Percentiles rank a stretch among this genome's conserved stretches.
Conservation (phyloP, 768 basidiomycete genomes). For the Tricholoma bakamatsutake region DNA sequence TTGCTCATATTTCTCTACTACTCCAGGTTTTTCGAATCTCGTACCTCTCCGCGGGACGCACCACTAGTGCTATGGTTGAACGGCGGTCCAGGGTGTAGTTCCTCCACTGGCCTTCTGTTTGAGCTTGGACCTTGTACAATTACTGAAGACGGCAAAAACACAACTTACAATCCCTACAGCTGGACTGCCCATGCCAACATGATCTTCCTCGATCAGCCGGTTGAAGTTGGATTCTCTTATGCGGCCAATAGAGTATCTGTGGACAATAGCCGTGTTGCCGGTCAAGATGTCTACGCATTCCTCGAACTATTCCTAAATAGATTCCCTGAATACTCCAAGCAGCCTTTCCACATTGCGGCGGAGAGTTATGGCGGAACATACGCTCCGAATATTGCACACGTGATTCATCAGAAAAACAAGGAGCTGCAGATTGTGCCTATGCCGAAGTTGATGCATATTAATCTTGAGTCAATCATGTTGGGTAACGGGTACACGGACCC, state of each 20-base stretch:
- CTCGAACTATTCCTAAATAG: slow-evolving; percentile 73
- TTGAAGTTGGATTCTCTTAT: slow-evolving; percentile 90
- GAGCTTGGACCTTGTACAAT: slow-evolving; percentile 89
- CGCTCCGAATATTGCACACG: slow-evolving; percentile 79
- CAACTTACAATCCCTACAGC: slow-evolving; percentile 68
- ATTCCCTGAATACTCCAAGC: slow-evolving; percentile 65
- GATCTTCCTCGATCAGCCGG: slow-evolving; percentile 76
- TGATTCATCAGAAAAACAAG: slow-evolving; percentile 77
- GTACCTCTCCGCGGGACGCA: slow-evolving; percentile 64
- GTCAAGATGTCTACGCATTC: slow-evolving; percentile 86
- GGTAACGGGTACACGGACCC: slow-evolving; percentile 89
- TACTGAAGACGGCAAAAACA: slow-evolving; percentile 60
- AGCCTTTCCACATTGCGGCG: slow-evolving; percentile 74
- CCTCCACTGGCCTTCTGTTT: slow-evolving; percentile 81
- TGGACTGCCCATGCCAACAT: slow-evolving; percentile 83
- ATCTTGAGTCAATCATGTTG: slow-evolving; percentile 78
- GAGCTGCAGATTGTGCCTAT: slow-evolving; percentile 38
- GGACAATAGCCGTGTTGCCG: slow-evolving; percentile 77
- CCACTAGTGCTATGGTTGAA: slow-evolving; percentile 92
- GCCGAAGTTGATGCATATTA: slow-evolving; percentile 60
- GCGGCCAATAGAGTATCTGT: slow-evolving; percentile 69
- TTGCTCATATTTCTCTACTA: not conserved
- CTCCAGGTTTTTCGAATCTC: slow-evolving; percentile 83
- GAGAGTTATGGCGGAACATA: slow-evolving; percentile 80
- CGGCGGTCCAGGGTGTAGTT: slow-evolving; percentile 69